Evolutionary conservation across 176 grass and related monocot species (phyloP), one percentile per base, ranked within the genome.

Genomic region (Carex littledalei): DNA sequence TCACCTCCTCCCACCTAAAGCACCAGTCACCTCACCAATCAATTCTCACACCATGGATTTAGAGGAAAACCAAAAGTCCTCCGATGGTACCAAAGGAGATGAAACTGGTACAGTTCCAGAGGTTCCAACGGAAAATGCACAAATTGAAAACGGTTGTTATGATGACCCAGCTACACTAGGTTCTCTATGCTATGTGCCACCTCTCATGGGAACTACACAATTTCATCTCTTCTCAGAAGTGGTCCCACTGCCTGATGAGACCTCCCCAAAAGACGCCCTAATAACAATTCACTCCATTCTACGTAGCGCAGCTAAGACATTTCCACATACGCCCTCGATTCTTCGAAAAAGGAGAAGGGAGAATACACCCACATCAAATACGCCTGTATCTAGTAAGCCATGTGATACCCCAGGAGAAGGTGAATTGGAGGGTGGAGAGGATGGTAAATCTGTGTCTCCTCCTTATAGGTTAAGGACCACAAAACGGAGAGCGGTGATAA

Each of bases 271-370:
- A 1, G 13, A 67, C 82, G 84, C 70, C 74, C 78, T 87, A 65
- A 56, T 86, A 35, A 99, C 61, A 76, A 69, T 92, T 58, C 93
- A 96, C 68, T 96, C 93, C 74, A 87, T 99, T 70, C 88, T 99
- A 72, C 93, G 81, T 83, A 89, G 50, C 54, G 97, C 97, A 63
- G 97, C 97, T 26, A 87, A 89, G 57, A 96, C 88, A 56, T 99
- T 94, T 89, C 84, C 88, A 62, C 47, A 84, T 56, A 92, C 91
- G 63, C 93, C 97, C 58, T 99, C 97, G n/a, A 96, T 99, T 88
- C 70, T 96, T 79, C 91, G 90, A 78, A 95, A 86, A 85, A 92
- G 91, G 84, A 95, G 89, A 85, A 91, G 93, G 53, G 88, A 94
- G 62, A 86, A 84, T 84, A 70, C 70, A 67, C 88, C 85, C 24